A percentile compares a stretch with the other conserved stretches of the same genome.
phyloP scores from a whole-genome alignment of 2,329 filamentous ascomycete genomes.

The Fulvia fulva region DNA sequence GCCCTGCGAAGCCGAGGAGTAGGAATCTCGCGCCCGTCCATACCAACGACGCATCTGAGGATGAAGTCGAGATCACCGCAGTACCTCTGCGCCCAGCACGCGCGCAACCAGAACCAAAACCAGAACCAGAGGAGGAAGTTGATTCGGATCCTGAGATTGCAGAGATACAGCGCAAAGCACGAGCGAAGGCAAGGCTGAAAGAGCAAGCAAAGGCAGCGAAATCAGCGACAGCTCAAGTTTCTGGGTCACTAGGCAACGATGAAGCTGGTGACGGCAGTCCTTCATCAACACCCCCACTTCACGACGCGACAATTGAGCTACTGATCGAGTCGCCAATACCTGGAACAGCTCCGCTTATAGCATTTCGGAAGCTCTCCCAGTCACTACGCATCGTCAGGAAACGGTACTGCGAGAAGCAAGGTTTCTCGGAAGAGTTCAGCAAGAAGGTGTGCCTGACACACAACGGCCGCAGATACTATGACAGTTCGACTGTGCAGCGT shows the following conservation, averaged over 20 bases:
- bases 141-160: slow-evolving; percentile 41
- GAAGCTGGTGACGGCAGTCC: not conserved
- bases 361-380: slow-evolving; percentile 65
- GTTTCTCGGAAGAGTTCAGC: slow-evolving; percentile 47
- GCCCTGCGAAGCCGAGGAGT: slow-evolving; percentile 3
- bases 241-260: slow-evolving; percentile 7
- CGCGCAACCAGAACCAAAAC: not conserved
- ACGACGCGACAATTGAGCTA: slow-evolving; percentile 56
- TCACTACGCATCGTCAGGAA: slow-evolving; percentile 62
- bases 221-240: slow-evolving; percentile 9
- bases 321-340: slow-evolving; percentile 66
- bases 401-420: slow-evolving; percentile 66
- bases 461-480: slow-evolving; percentile 68
- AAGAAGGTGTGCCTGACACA: slow-evolving; percentile 72
- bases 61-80: slow-evolving; percentile 13
- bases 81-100: not conserved
- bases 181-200: slow-evolving; percentile 29
- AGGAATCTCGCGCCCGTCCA: slow-evolving; percentile 6
- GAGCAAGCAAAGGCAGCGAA: slow-evolving; percentile 9
- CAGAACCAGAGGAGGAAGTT: slow-evolving; percentile 30
- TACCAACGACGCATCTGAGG: slow-evolving; percentile 15
- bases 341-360: slow-evolving; percentile 56
- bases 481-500: slow-evolving; percentile 67
- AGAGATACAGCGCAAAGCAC: slow-evolving; percentile 40
- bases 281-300: slow-evolving; percentile 20